A percentile compares a stretch with the other conserved stretches of the same genome.
These are phyloP conservation scores for Fusarium scirpi DNA, from an alignment of 2,329 filamentous ascomycete genomes.

Conservation along the genomic window DNA sequence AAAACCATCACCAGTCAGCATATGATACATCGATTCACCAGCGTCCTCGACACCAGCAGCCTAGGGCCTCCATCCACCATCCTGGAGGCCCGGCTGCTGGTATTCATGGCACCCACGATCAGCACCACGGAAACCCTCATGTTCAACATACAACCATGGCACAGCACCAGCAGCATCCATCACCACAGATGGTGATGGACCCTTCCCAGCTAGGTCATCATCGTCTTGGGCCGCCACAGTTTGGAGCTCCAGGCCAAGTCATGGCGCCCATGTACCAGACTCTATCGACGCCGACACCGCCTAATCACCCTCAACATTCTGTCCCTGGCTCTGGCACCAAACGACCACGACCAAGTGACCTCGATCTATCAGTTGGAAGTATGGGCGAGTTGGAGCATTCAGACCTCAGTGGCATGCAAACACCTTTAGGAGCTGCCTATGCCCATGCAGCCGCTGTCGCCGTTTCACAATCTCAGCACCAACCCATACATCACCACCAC, in stretches of 20 bases:
- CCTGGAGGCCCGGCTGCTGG: conserved; percentile 55
- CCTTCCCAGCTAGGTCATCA: conserved; percentile 65
- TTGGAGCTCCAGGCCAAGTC: conserved; percentile 61
- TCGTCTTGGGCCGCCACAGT: conserved; percentile 66
- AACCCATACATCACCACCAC: conserved; percentile 82
- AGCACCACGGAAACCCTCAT: conserved; percentile 52
- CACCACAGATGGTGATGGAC: conserved; percentile 68
- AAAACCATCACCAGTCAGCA: conserved; percentile 72
- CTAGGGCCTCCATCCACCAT: conserved; percentile 64
- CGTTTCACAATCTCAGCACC: conserved; percentile 52
- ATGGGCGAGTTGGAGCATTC: conserved; percentile 66
- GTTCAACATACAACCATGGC: conserved; percentile 52
- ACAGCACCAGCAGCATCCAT: conserved; percentile 62
- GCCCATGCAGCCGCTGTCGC: conserved; percentile 57
- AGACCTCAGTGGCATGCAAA: conserved; percentile 67
- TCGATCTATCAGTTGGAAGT: conserved; percentile 66
- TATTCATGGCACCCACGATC: conserved; percentile 59
- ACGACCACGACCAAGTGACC: conserved; percentile 67
- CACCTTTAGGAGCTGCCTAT: conserved; percentile 65
- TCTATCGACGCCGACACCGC: conserved; percentile 57
- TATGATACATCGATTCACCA: conserved; percentile 65
- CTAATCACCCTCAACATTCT: conserved; percentile 49
- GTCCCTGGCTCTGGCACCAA: conserved; percentile 57
- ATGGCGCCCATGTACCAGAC: conserved; percentile 66
- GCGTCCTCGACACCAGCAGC: conserved; percentile 53